Evolutionary conservation across 2,329 filamentous ascomycete species (phyloP), one percentile per base, ranked within the genome.

Genomic region (Penicillium nordicum): DNA sequence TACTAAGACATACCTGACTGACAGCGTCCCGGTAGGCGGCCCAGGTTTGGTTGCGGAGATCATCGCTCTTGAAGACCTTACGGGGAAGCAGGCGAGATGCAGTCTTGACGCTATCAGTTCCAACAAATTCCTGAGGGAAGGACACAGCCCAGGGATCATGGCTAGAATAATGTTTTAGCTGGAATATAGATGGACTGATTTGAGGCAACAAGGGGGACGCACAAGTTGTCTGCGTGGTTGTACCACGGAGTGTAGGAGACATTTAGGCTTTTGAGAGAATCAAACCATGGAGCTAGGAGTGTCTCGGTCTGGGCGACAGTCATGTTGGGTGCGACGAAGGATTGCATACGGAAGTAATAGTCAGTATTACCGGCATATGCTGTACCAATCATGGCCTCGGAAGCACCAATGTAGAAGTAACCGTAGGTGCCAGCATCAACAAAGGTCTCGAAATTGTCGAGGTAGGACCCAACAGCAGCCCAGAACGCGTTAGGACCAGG

Each of bases 291-390:
- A 36, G 53, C 53, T 7, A 66, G 45, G 10, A 67, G 55, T 2
- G 43, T 27, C 47, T 63, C 32, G 8, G 63, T 67, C 53, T 65
- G 53, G 1, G 58, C 18, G 27, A 67, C 43, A 11, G 46, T 61
- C 58, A 63, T 66, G n/a, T 66, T 62, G 0, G 62, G 63, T 0
- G 63, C 64, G 3, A 67, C 40, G 11, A 67, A 63, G 0, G 65
- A 67, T 21, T 64, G 47, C 58, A 67, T 67, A 32, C 65, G 62
- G 59, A 67, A 67, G 42, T 67, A 64, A 18, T 63, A 67, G 40
- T 67, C 60, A 5, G 58, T 63, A 3, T 57, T 56, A 2, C 64
- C 62, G 5, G 52, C 29, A 30, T 62, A 63, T 32, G 57, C 44
- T 1, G 60, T 63, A 7, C 64, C 63, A 14, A 54, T 49, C 44